Conservation (phyloP, 768 basidiomycete species). For the Porpolomopsis calyptriformis region DNA sequence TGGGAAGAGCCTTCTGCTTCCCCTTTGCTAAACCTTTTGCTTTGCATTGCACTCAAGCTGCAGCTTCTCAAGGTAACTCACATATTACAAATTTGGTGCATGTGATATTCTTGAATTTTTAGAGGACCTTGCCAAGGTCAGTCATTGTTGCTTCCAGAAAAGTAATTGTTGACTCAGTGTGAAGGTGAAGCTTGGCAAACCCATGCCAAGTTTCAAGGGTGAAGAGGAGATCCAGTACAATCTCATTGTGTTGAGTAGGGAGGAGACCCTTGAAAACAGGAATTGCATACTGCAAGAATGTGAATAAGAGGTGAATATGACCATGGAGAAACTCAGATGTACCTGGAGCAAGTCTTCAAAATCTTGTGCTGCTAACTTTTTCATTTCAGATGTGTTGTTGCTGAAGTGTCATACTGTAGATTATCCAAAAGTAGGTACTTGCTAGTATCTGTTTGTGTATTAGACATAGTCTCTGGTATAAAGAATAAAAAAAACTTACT, state of each 20-base stretch:
- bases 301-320: too few species aligned
- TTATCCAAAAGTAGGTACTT: conserved; percentile 10
- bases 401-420: conserved; percentile 16
- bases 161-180: conserved; percentile 21
- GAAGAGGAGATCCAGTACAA: conserved; percentile 21
- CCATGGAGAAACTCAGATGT: neutral
- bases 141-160: conserved; percentile 15
- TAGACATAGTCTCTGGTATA: neutral
- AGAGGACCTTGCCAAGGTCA: conserved; percentile 17
- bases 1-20: neutral
- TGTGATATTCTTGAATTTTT: conserved; percentile 27
- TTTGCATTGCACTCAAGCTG: neutral
- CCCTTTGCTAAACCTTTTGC: neutral
- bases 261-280: conserved; percentile 26
- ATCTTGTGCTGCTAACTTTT: conserved; percentile 17
- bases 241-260: conserved; percentile 12
- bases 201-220: conserved; percentile 24
- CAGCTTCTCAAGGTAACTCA: conserved; percentile 2
- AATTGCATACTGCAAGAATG: conserved; percentile 18
- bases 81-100: conserved; percentile 11
- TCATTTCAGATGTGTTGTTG: conserved; percentile 14
- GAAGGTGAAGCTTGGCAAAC: conserved; percentile 11
- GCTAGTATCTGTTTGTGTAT: conserved; percentile 3
- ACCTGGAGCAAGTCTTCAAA: conserved; percentile 25
- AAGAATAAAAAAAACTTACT: neutral